These are phyloP conservation scores for Poa annua DNA, from an alignment of 176 grass and related monocot genomes.

Conservation along the genomic window DNA sequence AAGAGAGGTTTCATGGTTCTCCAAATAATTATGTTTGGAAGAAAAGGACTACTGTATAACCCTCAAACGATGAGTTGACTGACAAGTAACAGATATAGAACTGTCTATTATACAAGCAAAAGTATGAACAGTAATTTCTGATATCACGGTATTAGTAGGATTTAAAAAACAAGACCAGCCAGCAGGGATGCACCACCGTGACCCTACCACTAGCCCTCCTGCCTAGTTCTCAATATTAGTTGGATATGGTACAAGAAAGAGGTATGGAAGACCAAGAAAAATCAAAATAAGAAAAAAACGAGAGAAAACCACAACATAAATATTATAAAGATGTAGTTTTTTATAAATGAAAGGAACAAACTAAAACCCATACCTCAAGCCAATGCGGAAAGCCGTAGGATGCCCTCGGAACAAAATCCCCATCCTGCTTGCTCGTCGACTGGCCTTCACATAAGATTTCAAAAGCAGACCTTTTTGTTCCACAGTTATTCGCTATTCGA, in stretches of 20 bases:
- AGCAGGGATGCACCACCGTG: too few relatives aligned
- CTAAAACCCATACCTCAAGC: conserved; percentile 71
- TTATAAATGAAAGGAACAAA: not conserved
- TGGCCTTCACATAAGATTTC: conserved; percentile 76
- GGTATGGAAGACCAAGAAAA: not conserved
- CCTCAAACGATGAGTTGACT: not conserved
- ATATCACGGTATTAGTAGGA: too few relatives aligned
- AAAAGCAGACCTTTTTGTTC: conserved; percentile 65
- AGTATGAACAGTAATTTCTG: not conserved
- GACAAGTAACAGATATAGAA: not conserved
- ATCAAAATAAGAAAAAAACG: not conserved
- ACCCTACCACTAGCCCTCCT: too few relatives aligned
- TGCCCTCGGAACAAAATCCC: conserved; percentile 56
- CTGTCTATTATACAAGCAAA: conserved; percentile 19
- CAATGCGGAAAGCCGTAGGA: conserved; percentile 88
- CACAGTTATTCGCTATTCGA: conserved; percentile 73
- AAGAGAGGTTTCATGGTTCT: conserved; percentile 7
- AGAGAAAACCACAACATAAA: not conserved
- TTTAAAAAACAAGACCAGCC: too few relatives aligned
- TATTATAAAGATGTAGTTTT: too few relatives aligned
- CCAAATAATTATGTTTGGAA: not conserved
- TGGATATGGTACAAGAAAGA: not conserved
- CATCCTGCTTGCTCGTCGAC: conserved; percentile 53
- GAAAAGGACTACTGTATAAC: not conserved
- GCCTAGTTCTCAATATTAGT: too few relatives aligned